Conservation (phyloP, 768 basidiomycete species). For the Mycena albidolilacea region DNA sequence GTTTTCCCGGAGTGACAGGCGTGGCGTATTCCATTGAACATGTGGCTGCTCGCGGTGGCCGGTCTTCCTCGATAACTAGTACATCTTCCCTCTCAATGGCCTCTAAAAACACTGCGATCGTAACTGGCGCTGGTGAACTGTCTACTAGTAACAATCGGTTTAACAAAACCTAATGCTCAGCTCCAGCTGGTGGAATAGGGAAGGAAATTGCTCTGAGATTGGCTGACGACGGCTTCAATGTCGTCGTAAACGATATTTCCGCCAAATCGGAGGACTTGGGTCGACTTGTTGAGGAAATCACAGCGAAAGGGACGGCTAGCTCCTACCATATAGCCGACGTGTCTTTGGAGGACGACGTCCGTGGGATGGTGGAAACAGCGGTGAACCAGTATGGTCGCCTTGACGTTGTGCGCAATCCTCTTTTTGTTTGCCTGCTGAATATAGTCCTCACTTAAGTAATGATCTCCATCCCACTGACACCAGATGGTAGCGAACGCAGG, state of each 20-base stretch:
- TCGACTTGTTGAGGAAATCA: slow-evolving; percentile 44
- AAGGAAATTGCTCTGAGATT: slow-evolving; percentile 58
- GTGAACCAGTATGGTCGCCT: slow-evolving; percentile 50
- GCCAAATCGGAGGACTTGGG: slow-evolving; percentile 44
- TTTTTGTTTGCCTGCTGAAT: background rate
- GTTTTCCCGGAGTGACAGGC: background rate
- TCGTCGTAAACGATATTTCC: slow-evolving; percentile 57
- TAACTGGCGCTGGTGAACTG: slow-evolving; percentile 52
- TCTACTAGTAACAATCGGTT: slow-evolving; percentile 37
- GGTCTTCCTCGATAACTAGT: too few relatives aligned
- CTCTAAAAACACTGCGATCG: slow-evolving; percentile 47
- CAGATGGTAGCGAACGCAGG: slow-evolving; percentile 51
- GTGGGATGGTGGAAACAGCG: slow-evolving; percentile 48
- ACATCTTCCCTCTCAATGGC: slow-evolving; percentile 1
- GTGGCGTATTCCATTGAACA: background rate
- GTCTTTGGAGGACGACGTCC: slow-evolving; percentile 52
- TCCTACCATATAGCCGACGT: slow-evolving; percentile 49
- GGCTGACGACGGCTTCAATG: slow-evolving; percentile 57
- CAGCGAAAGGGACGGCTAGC: slow-evolving; percentile 38
- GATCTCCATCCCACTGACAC: background rate
- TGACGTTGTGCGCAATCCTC: slow-evolving; percentile 33
- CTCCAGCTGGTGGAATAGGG: slow-evolving; percentile 57
- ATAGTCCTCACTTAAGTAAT: background rate
- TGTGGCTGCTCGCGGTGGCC: too few relatives aligned
- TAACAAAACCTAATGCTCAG: background rate